phyloP scores from a whole-genome alignment of 2,329 filamentous ascomycete genomes.

The Metarhizium album region DNA sequence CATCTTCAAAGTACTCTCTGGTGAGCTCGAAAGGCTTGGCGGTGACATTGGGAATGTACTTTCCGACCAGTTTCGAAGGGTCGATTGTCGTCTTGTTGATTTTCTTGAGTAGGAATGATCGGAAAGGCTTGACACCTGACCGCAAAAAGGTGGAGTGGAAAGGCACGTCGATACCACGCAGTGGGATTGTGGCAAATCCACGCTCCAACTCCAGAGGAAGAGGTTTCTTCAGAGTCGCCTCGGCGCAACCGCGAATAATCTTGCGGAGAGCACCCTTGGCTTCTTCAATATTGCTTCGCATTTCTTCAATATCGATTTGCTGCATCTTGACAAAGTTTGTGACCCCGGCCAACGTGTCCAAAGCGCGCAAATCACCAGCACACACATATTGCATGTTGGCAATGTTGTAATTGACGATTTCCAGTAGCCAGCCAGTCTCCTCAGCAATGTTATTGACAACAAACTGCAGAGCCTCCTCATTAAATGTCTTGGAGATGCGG shows the following conservation, averaged over 20 bases:
- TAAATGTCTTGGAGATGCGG: slow-evolving; percentile 97
- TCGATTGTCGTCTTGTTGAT: slow-evolving; percentile 99
- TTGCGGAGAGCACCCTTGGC: slow-evolving; percentile 82
- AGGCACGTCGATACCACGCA: slow-evolving; percentile 94
- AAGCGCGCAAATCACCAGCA: slow-evolving; percentile 57
- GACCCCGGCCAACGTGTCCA: slow-evolving; percentile 67
- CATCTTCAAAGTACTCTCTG: slow-evolving; percentile 99
- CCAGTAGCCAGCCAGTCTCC: slow-evolving; percentile 86
- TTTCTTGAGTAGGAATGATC: slow-evolving; percentile 97
- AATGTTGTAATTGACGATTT: slow-evolving; percentile 96
- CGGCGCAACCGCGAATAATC: slow-evolving; percentile 82
- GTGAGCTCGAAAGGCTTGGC: slow-evolving; percentile 90
- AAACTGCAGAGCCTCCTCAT: slow-evolving; percentile 92
- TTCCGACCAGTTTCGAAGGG: slow-evolving; percentile 89
- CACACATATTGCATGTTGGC: slow-evolving; percentile 68
- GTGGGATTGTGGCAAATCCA: slow-evolving; percentile 92
- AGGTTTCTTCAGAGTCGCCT: slow-evolving; percentile 81
- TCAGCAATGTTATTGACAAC: slow-evolving; percentile 93
- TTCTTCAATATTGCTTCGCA: slow-evolving; percentile 83
- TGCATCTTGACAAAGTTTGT: slow-evolving; percentile 94
- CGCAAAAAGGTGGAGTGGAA: slow-evolving; percentile 99
- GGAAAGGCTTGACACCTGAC: slow-evolving; percentile 97
- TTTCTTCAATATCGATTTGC: slow-evolving; percentile 91
- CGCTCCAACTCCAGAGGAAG: slow-evolving; percentile 81
- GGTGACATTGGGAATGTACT: slow-evolving; percentile 99